Conservation (phyloP, 768 basidiomycete genomes). For the Kwoniella sp. region DNA sequence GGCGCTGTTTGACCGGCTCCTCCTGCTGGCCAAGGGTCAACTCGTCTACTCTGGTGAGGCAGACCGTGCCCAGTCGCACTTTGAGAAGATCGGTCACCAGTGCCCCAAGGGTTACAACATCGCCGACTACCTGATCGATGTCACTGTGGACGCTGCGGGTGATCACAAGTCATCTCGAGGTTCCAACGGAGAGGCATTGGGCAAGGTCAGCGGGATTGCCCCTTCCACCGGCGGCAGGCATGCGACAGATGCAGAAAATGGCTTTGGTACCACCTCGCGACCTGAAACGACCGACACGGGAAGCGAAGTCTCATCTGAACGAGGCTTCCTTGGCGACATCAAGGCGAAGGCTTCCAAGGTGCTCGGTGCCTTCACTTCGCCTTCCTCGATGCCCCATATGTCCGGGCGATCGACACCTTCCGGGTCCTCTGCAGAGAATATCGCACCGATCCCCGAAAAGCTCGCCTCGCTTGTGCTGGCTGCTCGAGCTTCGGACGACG, state of each 20-base stretch:
- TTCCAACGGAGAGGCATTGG: not conserved
- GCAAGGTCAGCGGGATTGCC: not conserved
- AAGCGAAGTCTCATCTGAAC: slow-evolving; percentile 7
- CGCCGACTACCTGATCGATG: slow-evolving; percentile 78
- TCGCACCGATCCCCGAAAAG: slow-evolving; percentile 55
- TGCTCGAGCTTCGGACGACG: slow-evolving; percentile 65
- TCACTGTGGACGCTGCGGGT: slow-evolving; percentile 54
- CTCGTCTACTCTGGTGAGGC: slow-evolving; percentile 79
- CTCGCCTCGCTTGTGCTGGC: slow-evolving; percentile 69
- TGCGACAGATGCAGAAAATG: slow-evolving; percentile 25
- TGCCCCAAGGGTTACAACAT: slow-evolving; percentile 96
- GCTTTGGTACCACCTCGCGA: slow-evolving; percentile 14
- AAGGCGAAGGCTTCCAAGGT: slow-evolving; percentile 38
- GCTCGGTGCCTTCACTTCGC: slow-evolving; percentile 36
- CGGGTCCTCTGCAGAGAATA: slow-evolving; percentile 43
- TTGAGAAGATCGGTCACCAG: slow-evolving; percentile 68
- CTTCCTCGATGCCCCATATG: not conserved
- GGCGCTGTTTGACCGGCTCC: slow-evolving; percentile 83
- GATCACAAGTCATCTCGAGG: slow-evolving; percentile 42
- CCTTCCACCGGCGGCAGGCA: not conserved
- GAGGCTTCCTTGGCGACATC: slow-evolving; percentile 19
- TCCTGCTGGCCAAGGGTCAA: slow-evolving; percentile 78
- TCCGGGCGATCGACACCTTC: slow-evolving; percentile 42
- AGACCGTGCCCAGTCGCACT: slow-evolving; percentile 70
- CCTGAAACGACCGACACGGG: not conserved